Conservation (phyloP, 2,329 filamentous ascomycete species). For the Trichoderma gracile region DNA sequence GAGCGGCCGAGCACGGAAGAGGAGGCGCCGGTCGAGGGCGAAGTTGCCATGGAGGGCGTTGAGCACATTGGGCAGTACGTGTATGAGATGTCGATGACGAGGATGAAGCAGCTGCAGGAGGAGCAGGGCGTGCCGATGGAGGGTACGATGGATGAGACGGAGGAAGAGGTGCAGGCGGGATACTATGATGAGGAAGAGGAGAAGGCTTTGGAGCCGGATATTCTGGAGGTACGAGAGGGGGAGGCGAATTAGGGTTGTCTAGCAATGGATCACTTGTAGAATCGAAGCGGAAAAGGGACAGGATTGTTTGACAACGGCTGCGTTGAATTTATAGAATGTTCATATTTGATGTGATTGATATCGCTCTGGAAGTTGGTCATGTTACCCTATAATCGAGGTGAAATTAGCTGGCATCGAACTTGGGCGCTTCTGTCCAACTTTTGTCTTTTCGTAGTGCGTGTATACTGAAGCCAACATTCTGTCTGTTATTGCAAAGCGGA, state of each 20-base stretch:
- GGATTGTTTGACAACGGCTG: background rate
- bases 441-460: too few species aligned
- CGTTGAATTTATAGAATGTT: background rate
- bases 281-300: background rate
- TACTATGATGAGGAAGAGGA: constrained; percentile 39
- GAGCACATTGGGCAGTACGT: constrained; percentile 97
- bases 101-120: constrained; percentile 50
- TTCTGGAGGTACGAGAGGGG: constrained; percentile 41
- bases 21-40: constrained; percentile 48
- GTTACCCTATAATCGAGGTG: too few species aligned
- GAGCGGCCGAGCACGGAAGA: constrained; percentile 52
- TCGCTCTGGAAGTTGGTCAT: too few species aligned
- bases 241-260: constrained; percentile 28
- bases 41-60: constrained; percentile 80
- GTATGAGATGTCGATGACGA: constrained; percentile 84
- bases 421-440: too few species aligned
- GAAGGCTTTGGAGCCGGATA: constrained; percentile 38
- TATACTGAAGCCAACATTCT: too few species aligned
- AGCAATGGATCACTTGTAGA: background rate
- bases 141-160: constrained; percentile 33
- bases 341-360: background rate
- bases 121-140: constrained; percentile 36
- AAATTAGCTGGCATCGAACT: too few species aligned
- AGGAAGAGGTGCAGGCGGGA: constrained; percentile 37
- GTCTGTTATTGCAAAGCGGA: too few species aligned